Base-by-base conservation (phyloP, 371 early-diverging fungal species). In the Syncephalastrum contaminatum region DNA sequence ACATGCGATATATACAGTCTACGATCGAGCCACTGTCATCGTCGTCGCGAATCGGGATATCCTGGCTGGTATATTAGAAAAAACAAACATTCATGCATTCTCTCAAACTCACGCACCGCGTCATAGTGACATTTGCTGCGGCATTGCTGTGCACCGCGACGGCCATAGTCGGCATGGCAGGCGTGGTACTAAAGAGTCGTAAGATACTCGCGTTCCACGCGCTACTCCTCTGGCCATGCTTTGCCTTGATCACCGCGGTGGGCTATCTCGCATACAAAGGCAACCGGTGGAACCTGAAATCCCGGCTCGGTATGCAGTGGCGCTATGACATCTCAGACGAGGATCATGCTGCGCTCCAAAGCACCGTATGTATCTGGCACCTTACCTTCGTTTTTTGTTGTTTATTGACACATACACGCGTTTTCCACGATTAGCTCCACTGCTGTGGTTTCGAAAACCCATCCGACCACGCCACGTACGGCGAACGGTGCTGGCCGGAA, bases 401-500 rank as follows among this genome's bases (percentile, higher is more conserved):
- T 25, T 14, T 36, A n/a, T 47, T 8, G 6, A 53, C n/a, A 13
- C 42, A 41, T 4, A 7, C 10, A 54, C 4, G 24, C 18, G 30
- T 3, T n/a, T n/a, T 20, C 20, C 4, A 40, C 0, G 14, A 30
- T 18, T 54, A 63, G 64, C 36, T 69, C 21, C 69, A 59, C 54
- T 69, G 69, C 42, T 68, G 69, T 51, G 72, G 72, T 4, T 72
- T 61, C 53, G 64, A 63, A 27, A 67, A 72, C 30, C 66, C 72
- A 0, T 46, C 61, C 13, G 72, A 72, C 48, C 66, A 72, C 54
- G 72, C 72, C 13, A 54, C 60, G 13, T 72, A 71, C 39, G 54
- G 27, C 43, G 54, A 45, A 10, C 41, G 50, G 2, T 64, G 72
- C 24, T 63, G 62, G 43, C 56, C 65, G 20, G 58, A 62, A 43